Evolutionary conservation across 208 protist genomes (phyloP).

Genomic region (Angomonas ambiguus): DNA sequence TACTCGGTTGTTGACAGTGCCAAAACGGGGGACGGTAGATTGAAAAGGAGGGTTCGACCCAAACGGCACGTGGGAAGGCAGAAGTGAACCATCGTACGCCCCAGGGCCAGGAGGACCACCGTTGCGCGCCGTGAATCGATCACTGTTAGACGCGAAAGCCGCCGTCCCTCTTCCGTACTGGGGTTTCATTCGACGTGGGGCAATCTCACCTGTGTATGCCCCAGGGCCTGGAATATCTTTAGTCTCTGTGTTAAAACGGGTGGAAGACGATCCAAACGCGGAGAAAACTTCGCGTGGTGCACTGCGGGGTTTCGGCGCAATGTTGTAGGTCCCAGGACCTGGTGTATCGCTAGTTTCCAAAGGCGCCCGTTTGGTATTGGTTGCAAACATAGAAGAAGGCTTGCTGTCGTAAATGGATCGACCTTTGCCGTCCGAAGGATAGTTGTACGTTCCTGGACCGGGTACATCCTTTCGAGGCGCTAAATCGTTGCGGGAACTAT

Average conservation of each 20-base stretch:
- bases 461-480: slow-evolving; percentile 26
- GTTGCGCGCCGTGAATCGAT: slow-evolving; percentile 29
- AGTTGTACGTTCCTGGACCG: slow-evolving; percentile 75
- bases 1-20: slow-evolving; percentile 13
- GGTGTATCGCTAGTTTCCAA: slow-evolving; percentile 27
- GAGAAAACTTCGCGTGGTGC: slow-evolving; percentile 30
- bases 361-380: slow-evolving; percentile 41
- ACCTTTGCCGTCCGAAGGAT: slow-evolving; percentile 8
- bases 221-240: slow-evolving; percentile 60
- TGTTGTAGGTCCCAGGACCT: slow-evolving; percentile 72
- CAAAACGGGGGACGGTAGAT: slow-evolving; percentile 58
- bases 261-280: slow-evolving; percentile 58
- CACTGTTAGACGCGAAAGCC: slow-evolving; percentile 44
- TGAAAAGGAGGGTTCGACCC: slow-evolving; percentile 56
- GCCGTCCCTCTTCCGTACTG: slow-evolving; percentile 25
- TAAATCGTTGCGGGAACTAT: slow-evolving; percentile 34
- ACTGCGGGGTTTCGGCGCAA: slow-evolving; percentile 5
- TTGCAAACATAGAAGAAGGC: slow-evolving; percentile 78
- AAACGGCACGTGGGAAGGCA: slow-evolving; percentile 30
- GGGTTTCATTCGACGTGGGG: slow-evolving; percentile 43
- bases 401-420: slow-evolving; percentile 40
- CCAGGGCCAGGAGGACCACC: slow-evolving; percentile 53
- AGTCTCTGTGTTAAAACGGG: slow-evolving; percentile 27
- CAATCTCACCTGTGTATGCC: slow-evolving; percentile 68
- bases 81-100: slow-evolving; percentile 33